Conservation (phyloP, 2,329 filamentous ascomycete species). For the Phyllosticta paracitricarpa region DNA sequence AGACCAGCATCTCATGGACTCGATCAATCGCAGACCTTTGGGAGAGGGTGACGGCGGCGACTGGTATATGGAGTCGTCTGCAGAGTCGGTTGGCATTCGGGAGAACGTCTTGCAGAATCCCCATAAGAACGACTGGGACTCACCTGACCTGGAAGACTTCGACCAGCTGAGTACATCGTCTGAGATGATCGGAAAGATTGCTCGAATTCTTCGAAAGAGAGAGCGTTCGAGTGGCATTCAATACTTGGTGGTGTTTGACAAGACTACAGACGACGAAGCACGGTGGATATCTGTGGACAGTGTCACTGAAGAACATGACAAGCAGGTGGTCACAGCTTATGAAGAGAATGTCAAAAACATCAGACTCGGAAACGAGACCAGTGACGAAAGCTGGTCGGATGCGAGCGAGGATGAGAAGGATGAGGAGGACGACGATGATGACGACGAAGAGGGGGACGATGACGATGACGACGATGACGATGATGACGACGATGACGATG, state of each 20-base stretch:
- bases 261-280: slow-evolving; percentile 36
- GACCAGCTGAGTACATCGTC: slow-evolving; percentile 42
- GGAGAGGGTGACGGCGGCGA: slow-evolving; percentile 24
- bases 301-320: slow-evolving; percentile 18
- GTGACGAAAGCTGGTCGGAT: slow-evolving; percentile 16
- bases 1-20: background rate
- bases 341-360: slow-evolving; percentile 14
- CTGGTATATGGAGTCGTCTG: slow-evolving; percentile 11
- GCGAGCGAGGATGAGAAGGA: slow-evolving; percentile 14
- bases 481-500: slow-evolving; percentile 28
- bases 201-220: slow-evolving; percentile 36
- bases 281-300: slow-evolving; percentile 35
- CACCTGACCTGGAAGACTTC: slow-evolving; percentile 36
- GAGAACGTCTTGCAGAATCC: slow-evolving; percentile 1
- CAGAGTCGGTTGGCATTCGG: background rate
- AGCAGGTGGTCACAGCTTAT: slow-evolving; percentile 20
- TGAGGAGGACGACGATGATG: slow-evolving; percentile 21
- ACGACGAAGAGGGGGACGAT: slow-evolving; percentile 27
- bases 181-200: slow-evolving; percentile 33
- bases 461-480: slow-evolving; percentile 30
- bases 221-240: slow-evolving; percentile 35
- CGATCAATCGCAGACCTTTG: slow-evolving; percentile 17
- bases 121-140: slow-evolving; percentile 31
- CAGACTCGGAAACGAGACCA: slow-evolving; percentile 16
- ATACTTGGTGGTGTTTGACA: slow-evolving; percentile 43